A percentile compares a stretch with the other conserved stretches of the same genome.
phyloP scores from a whole-genome alignment of 2,329 filamentous ascomycete species.

The Lasiodiplodia sp. region DNA sequence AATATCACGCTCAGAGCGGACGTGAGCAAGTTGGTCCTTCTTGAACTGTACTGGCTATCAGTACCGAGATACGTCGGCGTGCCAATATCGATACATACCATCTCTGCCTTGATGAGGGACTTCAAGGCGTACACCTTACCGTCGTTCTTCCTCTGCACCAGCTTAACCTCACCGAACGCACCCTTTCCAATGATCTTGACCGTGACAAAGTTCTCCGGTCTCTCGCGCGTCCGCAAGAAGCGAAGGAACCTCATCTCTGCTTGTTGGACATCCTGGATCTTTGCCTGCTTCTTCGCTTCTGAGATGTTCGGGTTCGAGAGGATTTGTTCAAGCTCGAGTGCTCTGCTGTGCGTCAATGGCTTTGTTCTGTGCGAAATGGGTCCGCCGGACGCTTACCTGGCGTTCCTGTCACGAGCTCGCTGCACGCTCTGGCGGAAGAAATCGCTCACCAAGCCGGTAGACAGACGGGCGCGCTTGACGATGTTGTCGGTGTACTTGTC shows the following conservation, averaged over 20 bases:
- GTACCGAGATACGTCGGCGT: background rate
- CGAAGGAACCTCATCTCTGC: slow-evolving; percentile 93
- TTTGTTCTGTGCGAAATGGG: background rate
- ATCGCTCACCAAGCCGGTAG: slow-evolving; percentile 70
- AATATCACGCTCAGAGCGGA: slow-evolving; percentile 96
- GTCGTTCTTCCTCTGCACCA: slow-evolving; percentile 95
- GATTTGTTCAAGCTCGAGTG: slow-evolving; percentile 89
- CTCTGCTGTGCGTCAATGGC: slow-evolving; percentile 62
- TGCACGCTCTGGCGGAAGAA: slow-evolving; percentile 99
- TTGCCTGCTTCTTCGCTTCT: slow-evolving; percentile 79
- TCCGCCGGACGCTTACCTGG: slow-evolving; percentile 69
- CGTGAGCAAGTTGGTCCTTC: slow-evolving; percentile 96
- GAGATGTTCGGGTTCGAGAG: slow-evolving; percentile 78
- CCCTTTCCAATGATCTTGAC: slow-evolving; percentile 99
- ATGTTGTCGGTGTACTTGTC: slow-evolving; percentile 90
- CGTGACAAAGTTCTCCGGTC: slow-evolving; percentile 92
- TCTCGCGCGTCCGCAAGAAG: slow-evolving; percentile 91
- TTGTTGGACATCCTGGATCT: slow-evolving; percentile 82
- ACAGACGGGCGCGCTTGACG: slow-evolving; percentile 72
- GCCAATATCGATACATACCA: slow-evolving; percentile 58
- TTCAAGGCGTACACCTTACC: slow-evolving; percentile 98
- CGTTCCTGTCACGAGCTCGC: slow-evolving; percentile 91
- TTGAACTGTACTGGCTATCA: slow-evolving; percentile 69
- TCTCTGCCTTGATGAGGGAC: slow-evolving; percentile 97
- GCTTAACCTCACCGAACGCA: slow-evolving; percentile 96